These are phyloP conservation scores for Hordeum marinum DNA, from an alignment of 176 grass and related monocot genomes.

Conservation along the genomic window DNA sequence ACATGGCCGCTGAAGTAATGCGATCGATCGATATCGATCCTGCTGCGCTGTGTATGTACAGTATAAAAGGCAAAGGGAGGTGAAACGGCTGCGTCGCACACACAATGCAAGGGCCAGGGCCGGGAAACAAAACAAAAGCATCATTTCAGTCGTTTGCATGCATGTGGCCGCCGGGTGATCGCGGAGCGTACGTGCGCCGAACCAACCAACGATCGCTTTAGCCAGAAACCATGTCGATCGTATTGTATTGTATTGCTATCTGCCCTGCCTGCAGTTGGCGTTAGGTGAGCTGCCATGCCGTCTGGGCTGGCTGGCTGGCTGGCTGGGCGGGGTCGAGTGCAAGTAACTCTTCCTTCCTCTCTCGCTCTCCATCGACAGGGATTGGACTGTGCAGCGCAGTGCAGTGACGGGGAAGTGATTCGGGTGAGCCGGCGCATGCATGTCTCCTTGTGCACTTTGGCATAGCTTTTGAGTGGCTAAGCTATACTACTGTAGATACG, in stretches of 20 bases:
- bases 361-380: neutral
- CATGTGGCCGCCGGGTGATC: neutral
- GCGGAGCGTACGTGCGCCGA: neutral
- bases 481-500: neutral
- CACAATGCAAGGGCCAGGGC: neutral
- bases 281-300: neutral
- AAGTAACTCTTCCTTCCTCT: constrained; percentile 28
- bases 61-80: neutral
- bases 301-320: neutral
- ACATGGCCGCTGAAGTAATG: neutral
- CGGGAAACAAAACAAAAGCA: neutral
- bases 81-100: constrained; percentile 36
- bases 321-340: constrained; percentile 31
- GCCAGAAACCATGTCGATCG: constrained; percentile 7
- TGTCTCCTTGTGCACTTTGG: constrained; percentile 19
- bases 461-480: neutral
- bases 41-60: neutral
- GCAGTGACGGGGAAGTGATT: constrained; percentile 24
- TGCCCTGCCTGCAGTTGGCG: neutral
- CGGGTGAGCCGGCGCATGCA: constrained; percentile 20
- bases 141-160: constrained; percentile 30
- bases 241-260: neutral
- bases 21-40: neutral
- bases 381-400: neutral
- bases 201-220: constrained; percentile 11